Conservation (phyloP, 192 early-diverging fungal genomes). For the Pecoramyces ruminantium region DNA sequence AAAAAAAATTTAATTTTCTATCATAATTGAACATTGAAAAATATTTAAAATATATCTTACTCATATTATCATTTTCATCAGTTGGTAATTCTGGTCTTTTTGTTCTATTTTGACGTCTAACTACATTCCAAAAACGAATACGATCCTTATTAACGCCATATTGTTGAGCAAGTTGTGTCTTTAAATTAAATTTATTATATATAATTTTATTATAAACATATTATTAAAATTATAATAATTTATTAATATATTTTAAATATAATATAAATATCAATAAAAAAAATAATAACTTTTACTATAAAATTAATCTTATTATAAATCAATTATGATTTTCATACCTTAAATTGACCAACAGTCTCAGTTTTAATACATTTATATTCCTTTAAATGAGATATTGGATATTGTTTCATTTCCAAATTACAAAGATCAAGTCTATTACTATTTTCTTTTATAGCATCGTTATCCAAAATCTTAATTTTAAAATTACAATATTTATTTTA, state of each 20-base stretch:
- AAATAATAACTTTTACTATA: no score
- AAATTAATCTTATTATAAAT: no score
- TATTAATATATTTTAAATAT: no score
- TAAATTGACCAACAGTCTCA: neutral
- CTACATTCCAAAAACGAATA: constrained; percentile 72
- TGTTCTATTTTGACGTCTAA: constrained; percentile 82
- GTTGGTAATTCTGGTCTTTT: constrained; percentile 60
- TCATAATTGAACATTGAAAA: no score
- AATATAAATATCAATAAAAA: no score
- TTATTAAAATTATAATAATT: no score
- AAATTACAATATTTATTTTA: neutral
- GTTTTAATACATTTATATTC: neutral
- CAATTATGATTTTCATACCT: neutral
- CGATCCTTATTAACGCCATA: constrained; percentile 22
- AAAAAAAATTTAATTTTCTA: no score
- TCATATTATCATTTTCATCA: constrained; percentile 14
- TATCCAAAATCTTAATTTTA: constrained; percentile 35
- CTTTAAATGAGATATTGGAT: neutral
- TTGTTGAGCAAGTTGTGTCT: constrained; percentile 22
- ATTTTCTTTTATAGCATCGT: constrained; percentile 49
- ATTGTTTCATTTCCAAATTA: constrained; percentile 32
- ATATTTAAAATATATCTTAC: constrained; percentile 21
- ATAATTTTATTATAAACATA: no score
- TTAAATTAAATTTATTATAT: no score
- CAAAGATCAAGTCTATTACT: constrained; percentile 69